Conservation (phyloP, 2,329 filamentous ascomycete genomes). For the Fusarium sp. region DNA sequence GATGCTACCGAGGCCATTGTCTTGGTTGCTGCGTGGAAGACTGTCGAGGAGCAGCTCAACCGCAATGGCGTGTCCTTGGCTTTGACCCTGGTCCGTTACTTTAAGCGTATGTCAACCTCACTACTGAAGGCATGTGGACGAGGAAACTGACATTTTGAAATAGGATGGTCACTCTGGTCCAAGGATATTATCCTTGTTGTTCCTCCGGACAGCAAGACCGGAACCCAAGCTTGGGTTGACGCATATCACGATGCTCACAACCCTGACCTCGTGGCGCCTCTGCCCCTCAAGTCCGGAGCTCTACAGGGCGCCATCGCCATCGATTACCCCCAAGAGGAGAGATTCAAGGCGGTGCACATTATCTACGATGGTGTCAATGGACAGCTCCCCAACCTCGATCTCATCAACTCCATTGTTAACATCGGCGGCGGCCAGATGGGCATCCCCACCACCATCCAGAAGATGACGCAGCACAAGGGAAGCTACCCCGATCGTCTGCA, state of each 20-base stretch:
- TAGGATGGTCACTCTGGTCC: constrained; percentile 95
- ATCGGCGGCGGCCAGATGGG: constrained; percentile 94
- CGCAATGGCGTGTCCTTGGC: constrained; percentile 86
- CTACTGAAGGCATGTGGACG: background rate
- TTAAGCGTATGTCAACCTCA: constrained; percentile 69
- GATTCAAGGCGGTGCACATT: constrained; percentile 88
- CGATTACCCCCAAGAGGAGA: constrained; percentile 84
- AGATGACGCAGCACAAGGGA: constrained; percentile 84
- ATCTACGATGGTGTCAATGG: constrained; percentile 96
- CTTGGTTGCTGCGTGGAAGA: constrained; percentile 86
- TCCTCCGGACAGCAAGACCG: constrained; percentile 85
- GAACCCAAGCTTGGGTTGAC: constrained; percentile 95
- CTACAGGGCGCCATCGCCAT: constrained; percentile 93
- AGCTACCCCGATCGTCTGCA: constrained; percentile 80
- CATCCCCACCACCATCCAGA: constrained; percentile 81
- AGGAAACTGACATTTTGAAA: constrained; percentile 30
- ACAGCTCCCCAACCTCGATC: constrained; percentile 91
- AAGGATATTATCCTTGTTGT: constrained; percentile 97
- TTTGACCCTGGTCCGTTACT: constrained; percentile 88
- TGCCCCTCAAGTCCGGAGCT: constrained; percentile 90
- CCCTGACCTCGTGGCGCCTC: constrained; percentile 70
- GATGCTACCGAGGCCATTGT: constrained; percentile 98
- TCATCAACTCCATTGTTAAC: constrained; percentile 91
- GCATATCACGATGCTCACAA: constrained; percentile 94
- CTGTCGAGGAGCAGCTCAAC: constrained; percentile 79